A percentile compares a stretch with the other conserved stretches of the same genome.
These are phyloP conservation scores for Yarrowia sp. DNA, from an alignment of 805 yeast genomes.

Conservation along the genomic window DNA sequence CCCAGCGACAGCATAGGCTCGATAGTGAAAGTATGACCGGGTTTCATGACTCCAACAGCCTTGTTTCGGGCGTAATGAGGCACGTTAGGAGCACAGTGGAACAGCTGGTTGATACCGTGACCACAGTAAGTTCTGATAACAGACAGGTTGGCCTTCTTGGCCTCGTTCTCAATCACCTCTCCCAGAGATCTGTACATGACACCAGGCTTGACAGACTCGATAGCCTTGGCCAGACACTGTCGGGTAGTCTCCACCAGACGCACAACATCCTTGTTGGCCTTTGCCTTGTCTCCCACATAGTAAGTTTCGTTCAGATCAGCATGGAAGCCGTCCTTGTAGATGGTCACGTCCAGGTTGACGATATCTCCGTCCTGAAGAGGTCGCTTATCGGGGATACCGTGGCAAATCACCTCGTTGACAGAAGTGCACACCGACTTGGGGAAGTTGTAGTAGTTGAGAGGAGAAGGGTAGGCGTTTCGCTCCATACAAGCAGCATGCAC, in stretches of 20 bases:
- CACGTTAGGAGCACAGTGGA: slow-evolving; percentile 89
- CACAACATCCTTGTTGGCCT: slow-evolving; percentile 73
- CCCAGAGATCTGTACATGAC: slow-evolving; percentile 83
- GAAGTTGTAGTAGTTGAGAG: slow-evolving; percentile 88
- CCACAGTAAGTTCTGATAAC: slow-evolving; percentile 92
- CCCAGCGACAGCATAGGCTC: slow-evolving; percentile 97
- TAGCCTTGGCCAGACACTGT: slow-evolving; percentile 82
- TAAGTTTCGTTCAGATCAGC: slow-evolving; percentile 95
- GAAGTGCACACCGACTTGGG: slow-evolving; percentile 93
- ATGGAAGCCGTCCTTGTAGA: slow-evolving; percentile 85
- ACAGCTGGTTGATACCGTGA: slow-evolving; percentile 82
- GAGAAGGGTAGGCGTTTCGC: slow-evolving; percentile 90
- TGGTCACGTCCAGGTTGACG: slow-evolving; percentile 81
- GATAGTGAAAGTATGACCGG: slow-evolving; percentile 94
- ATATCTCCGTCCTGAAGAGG: slow-evolving; percentile 91
- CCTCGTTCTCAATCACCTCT: slow-evolving; percentile 82
- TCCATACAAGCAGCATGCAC: slow-evolving; percentile 87
- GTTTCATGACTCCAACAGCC: slow-evolving; percentile 88
- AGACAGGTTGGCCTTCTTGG: slow-evolving; percentile 70
- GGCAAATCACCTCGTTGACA: slow-evolving; percentile 92
- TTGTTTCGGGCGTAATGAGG: slow-evolving; percentile 95
- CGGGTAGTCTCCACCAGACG: slow-evolving; percentile 89
- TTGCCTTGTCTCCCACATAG: slow-evolving; percentile 89
- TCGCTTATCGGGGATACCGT: slow-evolving; percentile 93
- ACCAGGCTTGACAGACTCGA: slow-evolving; percentile 86